Percentiles rank a stretch among this genome's conserved stretches.
Evolutionary conservation across 2,329 filamentous ascomycete species (phyloP).

Genomic region (Pyrenochaeta sp.): DNA sequence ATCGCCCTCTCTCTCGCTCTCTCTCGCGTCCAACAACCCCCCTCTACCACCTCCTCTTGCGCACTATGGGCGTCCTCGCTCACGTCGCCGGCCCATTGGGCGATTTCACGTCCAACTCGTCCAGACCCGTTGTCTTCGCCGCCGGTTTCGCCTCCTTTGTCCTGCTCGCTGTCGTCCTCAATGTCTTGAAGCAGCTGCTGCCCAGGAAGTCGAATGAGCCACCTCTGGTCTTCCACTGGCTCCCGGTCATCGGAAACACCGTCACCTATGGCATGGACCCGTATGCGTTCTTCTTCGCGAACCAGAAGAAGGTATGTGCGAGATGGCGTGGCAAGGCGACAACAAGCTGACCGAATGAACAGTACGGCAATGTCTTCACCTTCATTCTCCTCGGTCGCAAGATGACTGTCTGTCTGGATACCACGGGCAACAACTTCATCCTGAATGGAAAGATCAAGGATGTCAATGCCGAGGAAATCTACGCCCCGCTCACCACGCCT

Average conservation of each 20-base stretch:
- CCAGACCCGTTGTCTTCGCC: conserved; percentile 55
- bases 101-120: conserved; percentile 51
- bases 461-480: conserved; percentile 90
- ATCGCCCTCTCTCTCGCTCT: conserved; percentile 12
- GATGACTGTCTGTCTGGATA: conserved; percentile 84
- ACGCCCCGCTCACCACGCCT: conserved; percentile 75
- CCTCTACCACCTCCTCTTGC: conserved; percentile 15
- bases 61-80: conserved; percentile 62
- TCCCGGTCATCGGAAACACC: conserved; percentile 84
- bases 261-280: conserved; percentile 95
- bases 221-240: conserved; percentile 70
- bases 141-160: conserved; percentile 59
- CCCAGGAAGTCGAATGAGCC: conserved; percentile 78
- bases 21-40: conserved; percentile 1
- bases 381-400: conserved; percentile 89
- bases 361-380: conserved; percentile 91
- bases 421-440: conserved; percentile 88
- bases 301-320: conserved; percentile 73
- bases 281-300: conserved; percentile 79
- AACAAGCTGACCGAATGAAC: conserved; percentile 28
- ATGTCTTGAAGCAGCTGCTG: conserved; percentile 81
- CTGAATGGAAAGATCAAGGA: conserved; percentile 90
- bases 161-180: conserved; percentile 71
- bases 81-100: conserved; percentile 59
- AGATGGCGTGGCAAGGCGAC: conserved; percentile 6